These are phyloP conservation scores for Hygrophorus russula DNA, from an alignment of 768 basidiomycete species.

Conservation along the genomic window DNA sequence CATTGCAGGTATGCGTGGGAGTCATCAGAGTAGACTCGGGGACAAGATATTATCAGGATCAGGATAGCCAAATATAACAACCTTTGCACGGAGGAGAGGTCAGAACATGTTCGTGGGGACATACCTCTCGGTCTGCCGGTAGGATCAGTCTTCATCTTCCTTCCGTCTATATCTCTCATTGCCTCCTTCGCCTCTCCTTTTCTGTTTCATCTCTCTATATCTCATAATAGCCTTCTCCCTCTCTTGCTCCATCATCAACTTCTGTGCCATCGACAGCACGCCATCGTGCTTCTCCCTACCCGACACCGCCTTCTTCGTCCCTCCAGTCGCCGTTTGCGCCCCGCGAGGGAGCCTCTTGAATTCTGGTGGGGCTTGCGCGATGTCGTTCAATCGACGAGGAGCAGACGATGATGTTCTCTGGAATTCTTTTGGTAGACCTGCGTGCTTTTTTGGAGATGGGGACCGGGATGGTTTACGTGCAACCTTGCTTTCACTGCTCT, in stretches of 20 bases:
- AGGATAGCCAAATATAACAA: too few species aligned
- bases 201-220: slow-evolving; percentile 61
- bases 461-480: background rate
- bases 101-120: too few species aligned
- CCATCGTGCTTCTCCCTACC: slow-evolving; percentile 24
- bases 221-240: slow-evolving; percentile 55
- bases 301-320: slow-evolving; percentile 6
- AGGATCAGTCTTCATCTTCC: too few species aligned
- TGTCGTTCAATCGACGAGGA: slow-evolving; percentile 60
- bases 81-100: too few species aligned
- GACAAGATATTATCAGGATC: too few species aligned
- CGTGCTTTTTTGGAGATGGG: slow-evolving; percentile 15
- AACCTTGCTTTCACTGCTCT: slow-evolving; percentile 7
- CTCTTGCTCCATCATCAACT: slow-evolving; percentile 66
- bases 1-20: too few species aligned
- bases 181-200: slow-evolving; percentile 14
- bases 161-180: too few species aligned
- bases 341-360: slow-evolving; percentile 37
- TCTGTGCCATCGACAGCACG: slow-evolving; percentile 65
- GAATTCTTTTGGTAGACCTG: slow-evolving; percentile 36
- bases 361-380: slow-evolving; percentile 23
- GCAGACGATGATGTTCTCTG: slow-evolving; percentile 34
- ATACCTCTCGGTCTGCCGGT: too few species aligned
- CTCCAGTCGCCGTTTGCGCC: slow-evolving; percentile 14
- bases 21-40: too few species aligned